Conservation (phyloP, 2,329 filamentous ascomycete genomes). For the Apiospora kogelbergensis region DNA sequence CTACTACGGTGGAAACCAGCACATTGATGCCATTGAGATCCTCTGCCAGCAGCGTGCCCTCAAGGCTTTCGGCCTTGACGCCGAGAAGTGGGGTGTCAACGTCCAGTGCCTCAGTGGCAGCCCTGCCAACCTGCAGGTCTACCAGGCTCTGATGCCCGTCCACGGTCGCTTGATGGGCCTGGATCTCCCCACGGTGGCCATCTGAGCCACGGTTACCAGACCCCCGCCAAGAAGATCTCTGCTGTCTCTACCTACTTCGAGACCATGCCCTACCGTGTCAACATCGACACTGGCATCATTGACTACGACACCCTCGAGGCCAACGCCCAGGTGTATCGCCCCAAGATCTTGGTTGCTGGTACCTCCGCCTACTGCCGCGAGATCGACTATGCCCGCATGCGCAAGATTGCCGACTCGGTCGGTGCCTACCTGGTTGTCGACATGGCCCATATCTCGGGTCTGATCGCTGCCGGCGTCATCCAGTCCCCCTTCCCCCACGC, state of each 20-base stretch:
- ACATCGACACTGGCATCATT: slow-evolving; percentile 89
- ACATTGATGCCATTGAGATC: slow-evolving; percentile 94
- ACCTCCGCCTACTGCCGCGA: slow-evolving; percentile 98
- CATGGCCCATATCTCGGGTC: slow-evolving; percentile 98
- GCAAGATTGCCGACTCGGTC: slow-evolving; percentile 89
- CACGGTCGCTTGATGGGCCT: slow-evolving; percentile 97
- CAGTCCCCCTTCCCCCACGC: slow-evolving; percentile 90
- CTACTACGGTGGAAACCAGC: slow-evolving; percentile 99
- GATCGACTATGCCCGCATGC: slow-evolving; percentile 96
- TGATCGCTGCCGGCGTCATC: slow-evolving; percentile 90
- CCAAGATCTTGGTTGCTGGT: slow-evolving; percentile 93
- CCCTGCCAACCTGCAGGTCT: slow-evolving; percentile 96
- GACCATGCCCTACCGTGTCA: slow-evolving; percentile 93
- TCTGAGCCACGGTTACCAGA: slow-evolving; percentile 97
- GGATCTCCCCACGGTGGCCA: slow-evolving; percentile 91
- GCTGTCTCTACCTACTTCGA: slow-evolving; percentile 99
- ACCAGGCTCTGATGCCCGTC: slow-evolving; percentile 94
- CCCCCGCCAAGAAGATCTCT: slow-evolving; percentile 93
- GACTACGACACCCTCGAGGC: slow-evolving; percentile 94
- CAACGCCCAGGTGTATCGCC: slow-evolving; percentile 87
- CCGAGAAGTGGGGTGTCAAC: slow-evolving; percentile 96
- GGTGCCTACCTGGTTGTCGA: slow-evolving; percentile 95
- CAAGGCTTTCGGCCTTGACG: slow-evolving; percentile 82
- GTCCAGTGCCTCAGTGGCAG: slow-evolving; percentile 92
- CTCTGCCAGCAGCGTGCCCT: slow-evolving; percentile 94